Percentiles rank a stretch among this genome's conserved stretches.
phyloP scores from a whole-genome alignment of 352 stramenopile species.

The Nothophytophthora sp. region DNA sequence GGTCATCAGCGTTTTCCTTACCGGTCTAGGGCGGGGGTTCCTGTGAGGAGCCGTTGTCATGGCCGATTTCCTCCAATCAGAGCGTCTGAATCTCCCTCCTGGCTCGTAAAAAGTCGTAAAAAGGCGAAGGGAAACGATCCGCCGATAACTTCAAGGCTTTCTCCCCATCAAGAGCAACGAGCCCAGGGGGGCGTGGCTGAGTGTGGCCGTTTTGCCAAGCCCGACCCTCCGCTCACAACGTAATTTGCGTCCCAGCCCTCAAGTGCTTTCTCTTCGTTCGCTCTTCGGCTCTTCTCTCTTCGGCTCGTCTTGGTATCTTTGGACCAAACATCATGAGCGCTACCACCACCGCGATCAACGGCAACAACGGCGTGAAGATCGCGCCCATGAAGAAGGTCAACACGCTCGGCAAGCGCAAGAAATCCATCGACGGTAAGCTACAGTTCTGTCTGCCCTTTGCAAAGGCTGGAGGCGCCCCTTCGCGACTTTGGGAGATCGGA shows the following conservation, averaged over 20 bases:
- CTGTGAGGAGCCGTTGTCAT: constrained; percentile 5
- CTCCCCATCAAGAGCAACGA: constrained; percentile 15
- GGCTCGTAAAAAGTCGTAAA: constrained; percentile 32
- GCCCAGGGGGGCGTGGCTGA: constrained; percentile 7
- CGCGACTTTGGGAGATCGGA: neutral
- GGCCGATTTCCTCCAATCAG: constrained; percentile 40
- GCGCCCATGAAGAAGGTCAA: constrained; percentile 77
- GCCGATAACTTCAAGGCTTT: constrained; percentile 24
- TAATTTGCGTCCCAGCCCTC: constrained; percentile 35
- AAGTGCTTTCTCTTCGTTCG: constrained; percentile 22
- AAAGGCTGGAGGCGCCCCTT: neutral
- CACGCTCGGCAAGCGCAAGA: constrained; percentile 89
- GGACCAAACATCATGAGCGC: neutral
- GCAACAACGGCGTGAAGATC: constrained; percentile 4
- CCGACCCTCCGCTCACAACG: constrained; percentile 24
- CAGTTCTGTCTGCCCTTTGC: neutral
- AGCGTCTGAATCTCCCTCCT: constrained; percentile 3
- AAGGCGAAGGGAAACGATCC: constrained; percentile 19
- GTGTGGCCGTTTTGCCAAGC: constrained; percentile 7
- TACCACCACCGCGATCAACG: constrained; percentile 13
- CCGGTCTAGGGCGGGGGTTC: no score
- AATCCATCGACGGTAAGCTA: constrained; percentile 77
- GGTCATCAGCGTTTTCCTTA: constrained; percentile 11
- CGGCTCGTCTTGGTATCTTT: neutral
- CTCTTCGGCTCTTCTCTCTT: no score